phyloP scores from a whole-genome alignment of 225 moss, liverwort and hornwort genomes.

The Marchantia polymorpha region DNA sequence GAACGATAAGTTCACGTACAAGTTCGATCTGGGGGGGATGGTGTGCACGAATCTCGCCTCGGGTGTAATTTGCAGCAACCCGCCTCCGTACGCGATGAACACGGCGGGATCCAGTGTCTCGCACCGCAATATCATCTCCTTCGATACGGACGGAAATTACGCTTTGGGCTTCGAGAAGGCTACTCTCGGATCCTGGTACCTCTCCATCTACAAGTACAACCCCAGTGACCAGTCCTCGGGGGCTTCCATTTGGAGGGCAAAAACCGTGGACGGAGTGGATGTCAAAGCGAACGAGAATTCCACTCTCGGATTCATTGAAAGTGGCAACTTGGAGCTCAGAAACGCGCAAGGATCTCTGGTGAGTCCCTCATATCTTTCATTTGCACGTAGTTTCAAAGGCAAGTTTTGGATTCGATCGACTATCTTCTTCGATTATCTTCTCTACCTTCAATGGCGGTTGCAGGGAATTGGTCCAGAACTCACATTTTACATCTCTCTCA shows the following conservation, averaged over 20 bases:
- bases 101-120: not conserved
- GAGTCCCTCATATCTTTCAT: not conserved
- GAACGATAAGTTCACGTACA: not conserved
- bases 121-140: not conserved
- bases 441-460: not conserved
- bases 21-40: not conserved
- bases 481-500: too few species aligned
- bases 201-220: slow-evolving; percentile 4
- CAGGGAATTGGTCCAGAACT: not conserved
- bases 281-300: not conserved
- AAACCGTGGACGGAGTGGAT: not conserved
- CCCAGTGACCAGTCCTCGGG: not conserved
- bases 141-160: not conserved
- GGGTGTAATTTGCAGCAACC: not conserved
- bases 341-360: slow-evolving; percentile 5
- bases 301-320: not conserved
- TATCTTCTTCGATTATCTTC: not conserved
- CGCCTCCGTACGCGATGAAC: not conserved
- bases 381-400: too few species aligned
- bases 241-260: slow-evolving; percentile 7
- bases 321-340: slow-evolving; percentile 1
- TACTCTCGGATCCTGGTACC: not conserved
- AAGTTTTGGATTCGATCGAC: not conserved
- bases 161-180: slow-evolving; percentile 15
- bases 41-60: not conserved